Evolutionary conservation across 2,329 filamentous ascomycete species (phyloP), one percentile per base, ranked within the genome.

Genomic region (Fusarium sp.): DNA sequence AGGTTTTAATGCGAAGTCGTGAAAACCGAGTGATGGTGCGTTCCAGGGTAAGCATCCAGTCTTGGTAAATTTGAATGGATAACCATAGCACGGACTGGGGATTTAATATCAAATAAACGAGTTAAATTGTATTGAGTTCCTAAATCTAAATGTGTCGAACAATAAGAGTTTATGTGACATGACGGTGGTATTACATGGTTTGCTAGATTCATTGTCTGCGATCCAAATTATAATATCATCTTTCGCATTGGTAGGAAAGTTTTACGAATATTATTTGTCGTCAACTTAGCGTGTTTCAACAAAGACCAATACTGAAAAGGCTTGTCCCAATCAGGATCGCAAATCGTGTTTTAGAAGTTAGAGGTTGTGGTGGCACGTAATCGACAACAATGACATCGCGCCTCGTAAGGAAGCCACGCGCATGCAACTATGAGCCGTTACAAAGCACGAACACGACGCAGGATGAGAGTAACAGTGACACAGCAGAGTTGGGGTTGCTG

Each of bases 401-500:
- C 56, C 48, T 48, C 48, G 47, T 40, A 24, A 35, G 15, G 45
- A 53, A 65, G 54, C 62, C 49, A 68, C 44, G 48, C 24, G n/a
- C 28, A 26, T 45, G 11, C 17, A 45, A 32, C 43, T 39, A 46
- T 22, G 14, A 53, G 28, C 41, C 41, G 35, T 44, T 56, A 54
- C 44, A 30, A 7, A 30, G 33, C 48, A 30, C 33, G 24, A 52
- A 32, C 48, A 30, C 33, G 24, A 53, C 37, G 32, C 26, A 48
- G 33, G 19, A 41, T 51, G 33, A 52, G 39, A 44, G 30, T 45
- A 52, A 48, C 22, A 3, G 48, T 52, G 46, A 41, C 41, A 50
- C 46, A 46, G 44, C n/a, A 52, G 35, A 54, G 52, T 47, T 44
- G 30, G 40, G 30, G 67, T 56, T 50, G 45, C 62, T 40, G 67